A percentile compares a stretch with the other conserved stretches of the same genome.
phyloP scores from a whole-genome alignment of 768 basidiomycete genomes.

The Termitomyces sp. region DNA sequence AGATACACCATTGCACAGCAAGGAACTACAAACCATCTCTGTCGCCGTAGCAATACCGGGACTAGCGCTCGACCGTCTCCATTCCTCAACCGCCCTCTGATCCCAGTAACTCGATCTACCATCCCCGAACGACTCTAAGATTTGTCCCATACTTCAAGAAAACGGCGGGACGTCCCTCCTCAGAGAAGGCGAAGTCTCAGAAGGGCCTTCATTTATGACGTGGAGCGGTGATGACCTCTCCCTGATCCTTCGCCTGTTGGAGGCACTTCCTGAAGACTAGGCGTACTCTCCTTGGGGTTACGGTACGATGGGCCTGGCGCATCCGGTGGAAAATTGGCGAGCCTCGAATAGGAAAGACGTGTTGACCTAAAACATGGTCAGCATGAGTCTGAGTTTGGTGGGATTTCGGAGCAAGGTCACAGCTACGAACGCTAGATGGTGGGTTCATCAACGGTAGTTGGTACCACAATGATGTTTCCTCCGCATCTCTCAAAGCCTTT shows the following conservation, averaged over 20 bases:
- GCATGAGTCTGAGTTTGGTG: constrained; percentile 16
- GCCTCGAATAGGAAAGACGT: constrained; percentile 27
- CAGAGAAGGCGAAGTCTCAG: constrained; percentile 20
- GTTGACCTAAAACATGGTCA: constrained; percentile 23
- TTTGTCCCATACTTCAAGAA: constrained; percentile 6
- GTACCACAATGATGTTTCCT: constrained; percentile 27
- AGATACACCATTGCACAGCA: not conserved
- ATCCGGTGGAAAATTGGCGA: no score
- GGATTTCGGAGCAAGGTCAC: constrained; percentile 12
- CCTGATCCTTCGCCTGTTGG: constrained; percentile 13
- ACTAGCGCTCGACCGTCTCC: no score
- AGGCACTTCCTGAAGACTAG: constrained; percentile 14
- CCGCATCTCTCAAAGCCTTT: no score
- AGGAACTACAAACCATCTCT: no score
- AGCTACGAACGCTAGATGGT: constrained; percentile 11
- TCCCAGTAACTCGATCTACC: constrained; percentile 8
- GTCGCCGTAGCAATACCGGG: no score
- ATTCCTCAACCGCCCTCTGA: no score
- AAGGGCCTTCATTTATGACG: constrained; percentile 34
- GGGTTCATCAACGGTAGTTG: constrained; percentile 7
- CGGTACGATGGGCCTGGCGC: not conserved
- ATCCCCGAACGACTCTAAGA: not conserved
- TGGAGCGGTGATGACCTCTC: constrained; percentile 29
- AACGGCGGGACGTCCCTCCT: not conserved
- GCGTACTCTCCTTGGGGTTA: constrained; percentile 11